Evolutionary conservation across 371 early-diverging fungal species (phyloP), one percentile per base, ranked within the genome.

Genomic region (Chytridiales sp.): DNA sequence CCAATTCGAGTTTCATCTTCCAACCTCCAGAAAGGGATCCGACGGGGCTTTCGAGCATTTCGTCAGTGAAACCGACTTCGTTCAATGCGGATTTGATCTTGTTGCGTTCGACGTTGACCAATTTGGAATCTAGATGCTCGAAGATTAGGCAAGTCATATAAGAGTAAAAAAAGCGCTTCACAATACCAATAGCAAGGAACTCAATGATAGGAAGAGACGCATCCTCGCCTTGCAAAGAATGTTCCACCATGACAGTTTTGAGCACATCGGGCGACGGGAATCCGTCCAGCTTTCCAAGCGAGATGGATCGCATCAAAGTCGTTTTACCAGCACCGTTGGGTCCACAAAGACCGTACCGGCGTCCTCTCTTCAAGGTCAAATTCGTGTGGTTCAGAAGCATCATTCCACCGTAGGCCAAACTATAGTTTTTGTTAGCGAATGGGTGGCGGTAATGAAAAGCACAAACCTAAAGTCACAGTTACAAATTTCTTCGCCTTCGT

Each of bases 271-370:
- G 71, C 50, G 84, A 79, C 54, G 90, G 91, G 80, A 92, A 90
- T 39, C 87, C 87, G 53, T 88, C 89, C 29, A 89, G 79, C 66
- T 87, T 82, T 30, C 85, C 87, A 56, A 81, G 67, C 30, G 89
- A 77, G 61, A 94, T 86, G 40, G 92, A 83, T 50, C 89, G 84
- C 87, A 94, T 86, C 35, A 94, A 74, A 36, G 94, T 92, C 29
- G 89, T 84, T 67, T 94, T 94, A 64, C 94, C 94, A 62, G 88
- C 84, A 44, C 93, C 94, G 75, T 92, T 94, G 47, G 79, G 80
- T 52, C 92, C 92, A 75, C 88, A 88, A 31, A 91, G 77, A 61
- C 89, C 92, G 75, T 91, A 91, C 44, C 88, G 85, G 63, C 82
- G 84, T 59, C 92, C 92, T 58, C 87, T 81, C 72, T 83, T 85